Percentiles rank a stretch among this genome's conserved stretches.
phyloP scores from a whole-genome alignment of 805 yeast species.

The Starmerella floris region DNA sequence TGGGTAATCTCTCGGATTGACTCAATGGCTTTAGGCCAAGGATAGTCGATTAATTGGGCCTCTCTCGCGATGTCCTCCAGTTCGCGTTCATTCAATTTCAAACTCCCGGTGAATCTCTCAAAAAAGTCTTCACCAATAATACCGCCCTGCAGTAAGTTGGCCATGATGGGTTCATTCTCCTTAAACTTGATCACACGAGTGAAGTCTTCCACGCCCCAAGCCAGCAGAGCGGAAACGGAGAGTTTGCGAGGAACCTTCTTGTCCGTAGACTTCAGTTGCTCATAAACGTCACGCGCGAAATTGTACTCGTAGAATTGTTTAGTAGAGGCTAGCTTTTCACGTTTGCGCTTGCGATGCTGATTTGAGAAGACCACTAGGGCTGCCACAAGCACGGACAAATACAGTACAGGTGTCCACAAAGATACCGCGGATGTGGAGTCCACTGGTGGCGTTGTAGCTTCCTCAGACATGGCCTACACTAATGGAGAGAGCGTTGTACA shows the following conservation, averaged over 20 bases:
- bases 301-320: constrained; percentile 61
- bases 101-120: constrained; percentile 66
- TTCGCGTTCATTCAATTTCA: constrained; percentile 69
- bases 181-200: constrained; percentile 71
- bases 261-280: constrained; percentile 39
- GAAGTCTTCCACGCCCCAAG: constrained; percentile 76
- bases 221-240: constrained; percentile 50
- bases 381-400: constrained; percentile 53
- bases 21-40: constrained; percentile 68
- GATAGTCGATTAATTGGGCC: constrained; percentile 57
- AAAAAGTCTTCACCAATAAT: constrained; percentile 81
- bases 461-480: constrained; percentile 20
- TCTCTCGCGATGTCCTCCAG: constrained; percentile 61
- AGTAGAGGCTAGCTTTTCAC: constrained; percentile 41
- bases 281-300: constrained; percentile 50
- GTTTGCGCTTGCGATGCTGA: constrained; percentile 46
- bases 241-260: constrained; percentile 70
- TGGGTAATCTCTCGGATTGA: constrained; percentile 78
- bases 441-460: background rate
- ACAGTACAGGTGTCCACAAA: constrained; percentile 34
- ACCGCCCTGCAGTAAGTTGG: constrained; percentile 68
- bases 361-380: constrained; percentile 59
- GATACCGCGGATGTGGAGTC: constrained; percentile 5
- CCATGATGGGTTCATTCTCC: constrained; percentile 60
- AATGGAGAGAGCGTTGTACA: too few species aligned